A percentile compares a stretch with the other conserved stretches of the same genome.
These are phyloP conservation scores for Penicillium odoratum DNA, from an alignment of 495 filamentous ascomycete genomes.

Conservation along the genomic window DNA sequence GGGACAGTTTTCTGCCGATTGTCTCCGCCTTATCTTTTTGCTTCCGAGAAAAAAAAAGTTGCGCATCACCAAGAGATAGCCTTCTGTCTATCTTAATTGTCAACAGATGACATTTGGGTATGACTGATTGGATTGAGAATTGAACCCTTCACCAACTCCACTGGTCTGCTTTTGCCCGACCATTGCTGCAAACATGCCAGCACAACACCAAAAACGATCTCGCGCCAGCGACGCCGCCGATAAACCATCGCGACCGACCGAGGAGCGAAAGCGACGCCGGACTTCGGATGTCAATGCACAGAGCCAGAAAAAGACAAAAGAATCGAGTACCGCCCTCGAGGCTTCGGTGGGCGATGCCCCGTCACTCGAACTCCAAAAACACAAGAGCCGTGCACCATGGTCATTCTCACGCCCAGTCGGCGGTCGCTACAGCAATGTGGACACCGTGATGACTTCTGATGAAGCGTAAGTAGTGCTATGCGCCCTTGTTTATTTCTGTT, in stretches of 20 bases:
- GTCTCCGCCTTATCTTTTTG: slow-evolving; percentile 21
- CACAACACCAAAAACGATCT: slow-evolving; percentile 36
- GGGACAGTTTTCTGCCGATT: slow-evolving; percentile 20
- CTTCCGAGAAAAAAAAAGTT: slow-evolving; percentile 25
- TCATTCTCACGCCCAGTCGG: slow-evolving; percentile 34
- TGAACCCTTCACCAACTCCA: neutral
- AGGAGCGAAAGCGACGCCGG: slow-evolving; percentile 39
- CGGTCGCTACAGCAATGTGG: slow-evolving; percentile 53
- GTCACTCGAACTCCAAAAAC: slow-evolving; percentile 12
- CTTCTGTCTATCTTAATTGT: neutral
- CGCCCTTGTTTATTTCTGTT: neutral
- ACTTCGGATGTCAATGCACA: slow-evolving; percentile 23
- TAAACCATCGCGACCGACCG: slow-evolving; percentile 21
- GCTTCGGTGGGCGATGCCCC: neutral
- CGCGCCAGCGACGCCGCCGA: slow-evolving; percentile 35
- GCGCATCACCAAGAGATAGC: neutral
- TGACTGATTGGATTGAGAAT: slow-evolving; percentile 1
- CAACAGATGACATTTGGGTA: neutral
- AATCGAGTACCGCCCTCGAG: neutral
- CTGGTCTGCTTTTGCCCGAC: slow-evolving; percentile 10
- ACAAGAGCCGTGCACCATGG: slow-evolving; percentile 27
- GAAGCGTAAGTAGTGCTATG: slow-evolving; percentile 63
- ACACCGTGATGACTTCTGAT: slow-evolving; percentile 76
- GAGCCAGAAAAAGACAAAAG: neutral
- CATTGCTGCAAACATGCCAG: slow-evolving; percentile 18